phyloP scores from a whole-genome alignment of 176 grass and related monocot species.

The Oryza rufipogon region DNA sequence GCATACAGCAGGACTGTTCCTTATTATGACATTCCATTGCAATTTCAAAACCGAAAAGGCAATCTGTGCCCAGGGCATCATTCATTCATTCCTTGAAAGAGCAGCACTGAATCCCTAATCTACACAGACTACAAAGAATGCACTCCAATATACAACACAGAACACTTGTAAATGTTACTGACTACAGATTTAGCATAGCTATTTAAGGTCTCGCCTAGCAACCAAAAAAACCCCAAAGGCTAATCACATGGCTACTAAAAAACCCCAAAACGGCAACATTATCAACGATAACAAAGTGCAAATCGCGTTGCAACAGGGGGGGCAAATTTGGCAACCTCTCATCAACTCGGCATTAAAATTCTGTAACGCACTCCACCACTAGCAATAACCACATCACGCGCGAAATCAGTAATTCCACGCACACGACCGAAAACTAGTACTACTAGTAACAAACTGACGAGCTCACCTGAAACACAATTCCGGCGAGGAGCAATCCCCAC shows the following conservation, averaged over 20 bases:
- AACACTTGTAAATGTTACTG: background rate
- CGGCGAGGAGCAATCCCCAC: conserved; percentile 78
- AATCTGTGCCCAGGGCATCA: background rate
- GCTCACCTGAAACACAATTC: conserved; percentile 81
- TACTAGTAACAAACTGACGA: background rate
- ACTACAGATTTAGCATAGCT: background rate
- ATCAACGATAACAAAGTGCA: background rate
- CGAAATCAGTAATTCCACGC: conserved; percentile 22
- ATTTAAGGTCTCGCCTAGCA: background rate
- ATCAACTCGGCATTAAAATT: conserved; percentile 17
- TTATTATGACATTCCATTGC: background rate
- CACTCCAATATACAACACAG: background rate
- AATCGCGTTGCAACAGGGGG: conserved; percentile 7
- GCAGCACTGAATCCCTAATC: background rate
- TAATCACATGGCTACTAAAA: background rate
- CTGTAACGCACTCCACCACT: background rate
- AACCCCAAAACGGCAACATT: background rate
- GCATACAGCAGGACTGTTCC: background rate
- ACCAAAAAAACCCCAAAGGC: background rate
- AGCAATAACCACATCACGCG: conserved; percentile 17
- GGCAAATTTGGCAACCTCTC: background rate
- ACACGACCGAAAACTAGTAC: background rate
- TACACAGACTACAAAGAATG: background rate
- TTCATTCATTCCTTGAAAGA: conserved; percentile 19
- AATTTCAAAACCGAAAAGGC: conserved; percentile 13